Base-by-base conservation (phyloP, 768 basidiomycete genomes). In the Russula abietina region DNA sequence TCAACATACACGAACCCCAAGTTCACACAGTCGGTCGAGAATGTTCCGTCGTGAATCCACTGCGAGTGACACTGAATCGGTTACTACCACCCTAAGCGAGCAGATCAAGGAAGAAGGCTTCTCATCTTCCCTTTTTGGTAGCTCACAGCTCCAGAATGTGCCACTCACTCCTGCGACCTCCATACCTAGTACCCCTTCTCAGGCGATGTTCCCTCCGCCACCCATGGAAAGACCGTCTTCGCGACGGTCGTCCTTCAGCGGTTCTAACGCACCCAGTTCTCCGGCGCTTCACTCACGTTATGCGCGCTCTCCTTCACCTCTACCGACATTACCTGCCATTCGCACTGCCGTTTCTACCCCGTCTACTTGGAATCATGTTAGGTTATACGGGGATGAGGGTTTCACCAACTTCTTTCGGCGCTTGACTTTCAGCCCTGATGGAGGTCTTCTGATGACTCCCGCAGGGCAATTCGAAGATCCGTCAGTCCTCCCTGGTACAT, bases 401-500 rank as follows among this genome's bases (percentile, higher is more conserved):
- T 92, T 85, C 70, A 93, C 93, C 4, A 93, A 95, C 69, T 99
- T 98, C 78, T 99, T 98, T 80, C 79, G 97, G 32, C 82, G 97
- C 39, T 77, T 99, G 64, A 88, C 89, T 12, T 99, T 98, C 75
- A 93, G 92, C 59, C 92, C 96, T 2, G 97, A 99, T 71, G 97
- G 97, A 0, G 91, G 88, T 11, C 78, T 99, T 39, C 80, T 99
- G 50, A 78, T 98, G 67, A 98, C 97, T 0, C 97, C 97, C 0
- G 96, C 97, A 1, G 97, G 97, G 0, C 91, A 96, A 71, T 98
- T 97, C 69, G 95, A 98, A 71, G 96, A 98, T 73, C 89, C 92
- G 4, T 84, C 89, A 16, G 84, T 82, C 55, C 56, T 72, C 11
- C 74, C 85, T 32, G 73, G 77, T 16, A 71, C 79, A 59, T 68